Conservation (phyloP, 805 yeast genomes). For the Ogataea methanolica region DNA sequence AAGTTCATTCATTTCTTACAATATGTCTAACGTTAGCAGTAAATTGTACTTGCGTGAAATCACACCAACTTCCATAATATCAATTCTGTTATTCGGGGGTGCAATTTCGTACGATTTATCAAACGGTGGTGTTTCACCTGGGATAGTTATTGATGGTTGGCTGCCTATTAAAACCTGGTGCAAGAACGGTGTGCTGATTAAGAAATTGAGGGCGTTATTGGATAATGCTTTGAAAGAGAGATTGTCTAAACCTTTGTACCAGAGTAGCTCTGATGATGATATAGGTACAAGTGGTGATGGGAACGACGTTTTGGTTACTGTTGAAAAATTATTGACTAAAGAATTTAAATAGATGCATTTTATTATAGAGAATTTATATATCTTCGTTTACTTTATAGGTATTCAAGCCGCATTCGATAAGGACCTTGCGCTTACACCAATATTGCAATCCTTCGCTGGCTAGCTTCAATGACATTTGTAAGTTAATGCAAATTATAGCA, state of each 20-base stretch:
- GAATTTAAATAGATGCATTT: slow-evolving; percentile 8
- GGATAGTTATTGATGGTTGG: slow-evolving; percentile 86
- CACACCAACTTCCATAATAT: slow-evolving; percentile 73
- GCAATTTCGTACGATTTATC: slow-evolving; percentile 53
- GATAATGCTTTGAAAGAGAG: slow-evolving; percentile 64
- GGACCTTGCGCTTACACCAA: slow-evolving; percentile 62
- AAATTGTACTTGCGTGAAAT: slow-evolving; percentile 69
- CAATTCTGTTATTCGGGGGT: slow-evolving; percentile 81
- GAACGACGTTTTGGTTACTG: slow-evolving; percentile 7
- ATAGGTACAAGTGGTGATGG: slow-evolving; percentile 38
- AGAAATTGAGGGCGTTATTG: slow-evolving; percentile 59
- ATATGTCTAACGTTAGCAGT: slow-evolving; percentile 51
- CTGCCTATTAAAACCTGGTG: slow-evolving; percentile 90
- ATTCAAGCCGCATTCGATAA: slow-evolving; percentile 37
- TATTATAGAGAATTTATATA: not conserved
- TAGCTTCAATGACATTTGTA: slow-evolving; percentile 39
- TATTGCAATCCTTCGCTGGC: slow-evolving; percentile 41
- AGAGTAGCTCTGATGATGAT: slow-evolving; percentile 6
- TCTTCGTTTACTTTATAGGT: slow-evolving; percentile 38
- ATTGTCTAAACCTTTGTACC: slow-evolving; percentile 45
- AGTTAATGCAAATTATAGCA: slow-evolving; percentile 30
- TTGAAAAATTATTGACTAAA: not conserved
- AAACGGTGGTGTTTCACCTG: slow-evolving; percentile 60
- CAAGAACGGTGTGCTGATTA: slow-evolving; percentile 81
- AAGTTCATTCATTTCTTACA: slow-evolving; percentile 60